Evolutionary conservation across 176 grass and related monocot genomes (phyloP).

Genomic region (Areca catechu): DNA sequence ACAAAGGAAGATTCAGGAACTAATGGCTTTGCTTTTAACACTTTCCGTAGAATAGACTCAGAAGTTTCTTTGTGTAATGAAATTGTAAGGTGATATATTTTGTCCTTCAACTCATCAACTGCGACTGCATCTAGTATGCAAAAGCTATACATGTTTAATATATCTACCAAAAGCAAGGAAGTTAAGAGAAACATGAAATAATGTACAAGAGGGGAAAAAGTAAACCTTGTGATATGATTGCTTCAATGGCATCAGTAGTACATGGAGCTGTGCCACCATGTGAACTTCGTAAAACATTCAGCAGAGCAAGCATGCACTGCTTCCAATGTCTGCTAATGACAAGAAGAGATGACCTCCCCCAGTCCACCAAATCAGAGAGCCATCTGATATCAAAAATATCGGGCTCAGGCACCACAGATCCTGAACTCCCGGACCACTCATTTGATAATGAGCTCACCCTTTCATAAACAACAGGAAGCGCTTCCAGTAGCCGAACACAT

Average conservation of each 20-base stretch:
- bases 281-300: constrained; percentile 56
- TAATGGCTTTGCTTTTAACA: constrained; percentile 1
- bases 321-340: constrained; percentile 86
- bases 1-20: constrained; percentile 13
- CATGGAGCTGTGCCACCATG: constrained; percentile 21
- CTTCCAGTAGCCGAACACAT: constrained; percentile 70
- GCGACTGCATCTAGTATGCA: constrained; percentile 53
- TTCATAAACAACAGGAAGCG: constrained; percentile 66
- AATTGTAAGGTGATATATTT: constrained; percentile 46
- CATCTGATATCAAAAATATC: constrained; percentile 41
- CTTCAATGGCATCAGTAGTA: constrained; percentile 21
- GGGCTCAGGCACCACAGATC: constrained; percentile 19
- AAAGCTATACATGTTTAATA: constrained; percentile 11
- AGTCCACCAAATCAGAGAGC: constrained; percentile 56
- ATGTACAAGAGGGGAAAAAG: constrained; percentile 9
- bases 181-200: not conserved
- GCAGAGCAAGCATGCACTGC: constrained; percentile 54
- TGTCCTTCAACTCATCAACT: constrained; percentile 49
- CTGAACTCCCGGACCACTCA: constrained; percentile 18
- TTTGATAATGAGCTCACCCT: constrained; percentile 29
- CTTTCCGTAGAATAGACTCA: constrained; percentile 14
- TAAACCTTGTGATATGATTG: constrained; percentile 55
- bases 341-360: constrained; percentile 82
- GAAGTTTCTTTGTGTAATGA: constrained; percentile 38
- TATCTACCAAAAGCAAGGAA: not conserved